Base-by-base conservation (phyloP, 2,329 filamentous ascomycete genomes). In the Colletotrichum sp. region DNA sequence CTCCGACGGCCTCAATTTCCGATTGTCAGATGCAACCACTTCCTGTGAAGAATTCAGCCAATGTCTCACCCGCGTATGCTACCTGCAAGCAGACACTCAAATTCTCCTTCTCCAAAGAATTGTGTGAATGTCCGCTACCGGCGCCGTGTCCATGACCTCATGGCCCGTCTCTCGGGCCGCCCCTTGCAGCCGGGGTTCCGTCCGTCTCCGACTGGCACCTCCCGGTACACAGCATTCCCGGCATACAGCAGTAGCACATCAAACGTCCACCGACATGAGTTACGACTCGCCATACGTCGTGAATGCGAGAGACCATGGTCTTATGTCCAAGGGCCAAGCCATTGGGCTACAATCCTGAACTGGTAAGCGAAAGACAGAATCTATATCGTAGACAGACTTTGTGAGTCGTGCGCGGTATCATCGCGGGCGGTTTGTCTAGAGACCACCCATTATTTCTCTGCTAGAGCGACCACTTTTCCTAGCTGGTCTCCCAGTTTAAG, bases 151-250 rank as follows among this genome's bases (percentile, higher is more conserved):
- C 38, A 65, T 73, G 73, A 64, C 70, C 69, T 72, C 69, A 65
- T 71, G 32, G n/a, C 68, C 71, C 52, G 69, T 72, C 36, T 64
- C 7, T 64, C 69, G 73, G 73, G 56, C 73, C 64, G 56, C 70
- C 55, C 64, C 70, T 58, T 26, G 58, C 48, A 73, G 26, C 73
- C 70, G 64, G 43, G 70, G 38, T 64, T 58, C 56, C 73, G 34
- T 72, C 64, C 64, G 64, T n/a, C 73, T 68, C 73, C 64, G 64
- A 73, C 43, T 68, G 58, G 56, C 58, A 68, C 32, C 58, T 64
- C 73, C 64, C 73, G 73, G 56, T 48, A 34, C 56, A 62, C 56
- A 62, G 34, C 34, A 62, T 62, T 21, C 36, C 56, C 36, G 38
- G 56, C 36, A 26, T 26, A 34, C 18, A 6, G 32, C 12, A 10